Base-by-base conservation (phyloP, 2,329 filamentous ascomycete species). In the Curvularia eragrostidis region DNA sequence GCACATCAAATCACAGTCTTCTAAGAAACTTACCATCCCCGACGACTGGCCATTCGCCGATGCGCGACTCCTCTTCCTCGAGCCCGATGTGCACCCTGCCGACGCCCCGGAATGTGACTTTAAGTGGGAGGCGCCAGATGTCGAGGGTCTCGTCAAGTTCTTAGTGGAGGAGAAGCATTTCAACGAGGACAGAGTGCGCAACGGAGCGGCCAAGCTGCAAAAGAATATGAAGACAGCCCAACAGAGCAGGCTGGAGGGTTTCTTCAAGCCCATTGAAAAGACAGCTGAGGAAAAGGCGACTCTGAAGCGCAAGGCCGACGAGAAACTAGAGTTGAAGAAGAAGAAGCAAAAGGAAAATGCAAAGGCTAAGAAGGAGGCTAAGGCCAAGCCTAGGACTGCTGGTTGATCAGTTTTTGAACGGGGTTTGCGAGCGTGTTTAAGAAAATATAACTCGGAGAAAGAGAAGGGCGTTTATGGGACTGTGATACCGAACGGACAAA, bases 11-110 rank as follows among this genome's bases (percentile, higher is more conserved):
- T 82, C 87, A 12, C 91, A 91, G 76, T 84, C 88, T 64, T 96
- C 95, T 74, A 57, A 62, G 46, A 63, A 63, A 50, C 97, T 90
- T 78, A 85, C 84, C 0, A 83, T 99, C 12, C 95, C 95, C 0
- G 93, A 97, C n/a, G 91, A 97, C 79, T 99, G 95, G 94, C 95
- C 95, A 0, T 99, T 89, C 77, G 83, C 89, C 68, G 93, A 99
- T 70, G 96, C 95, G 7, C 91, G 96, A 39, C 87, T 93, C 18
- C 87, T 99, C 26, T 98, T 99, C 81, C 89, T 96, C 74, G 84
- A 94, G 68, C 95, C 95, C 0, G 93, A 98, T 67, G 94, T 99
- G 24, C 89, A 90, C 34, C 77, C 85, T 43, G 93, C 94, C 23
- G 91, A 96, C 66, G 86, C 96, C 70, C 87, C 91, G 0, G 87